Evolutionary conservation across 768 basidiomycete species (phyloP).

Genomic region (Favolaschia claudopus): DNA sequence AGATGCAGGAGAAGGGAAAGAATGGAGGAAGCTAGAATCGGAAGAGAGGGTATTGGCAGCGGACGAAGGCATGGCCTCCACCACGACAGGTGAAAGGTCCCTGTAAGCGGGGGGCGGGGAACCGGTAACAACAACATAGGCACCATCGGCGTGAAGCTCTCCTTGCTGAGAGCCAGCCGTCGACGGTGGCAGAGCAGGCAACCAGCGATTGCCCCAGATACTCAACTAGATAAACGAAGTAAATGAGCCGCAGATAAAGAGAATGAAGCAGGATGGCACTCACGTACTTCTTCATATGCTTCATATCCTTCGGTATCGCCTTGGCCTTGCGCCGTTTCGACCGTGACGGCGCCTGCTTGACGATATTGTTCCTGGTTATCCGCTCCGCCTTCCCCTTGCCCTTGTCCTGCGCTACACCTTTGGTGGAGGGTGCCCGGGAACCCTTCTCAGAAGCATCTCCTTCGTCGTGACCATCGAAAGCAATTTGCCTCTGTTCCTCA

Average conservation of each 20-base stretch:
- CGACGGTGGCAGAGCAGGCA: slow-evolving; percentile 5
- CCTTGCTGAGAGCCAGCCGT: slow-evolving; percentile 16
- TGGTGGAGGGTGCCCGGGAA: too few relatives aligned
- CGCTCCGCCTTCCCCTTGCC: too few relatives aligned
- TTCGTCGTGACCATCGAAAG: background rate
- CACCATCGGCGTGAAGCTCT: slow-evolving; percentile 12
- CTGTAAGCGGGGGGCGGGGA: slow-evolving; percentile 10
- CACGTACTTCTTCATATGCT: slow-evolving; percentile 22
- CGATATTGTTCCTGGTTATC: too few relatives aligned
- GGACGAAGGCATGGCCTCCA: slow-evolving; percentile 1
- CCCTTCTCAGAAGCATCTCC: background rate
- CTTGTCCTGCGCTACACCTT: too few relatives aligned
- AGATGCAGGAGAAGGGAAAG: background rate
- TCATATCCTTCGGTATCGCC: slow-evolving; percentile 20
- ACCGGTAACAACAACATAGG: slow-evolving; percentile 5
- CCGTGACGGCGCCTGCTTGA: slow-evolving; percentile 1
- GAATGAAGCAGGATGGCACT: background rate
- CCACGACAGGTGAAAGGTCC: slow-evolving; percentile 13
- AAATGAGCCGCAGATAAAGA: background rate
- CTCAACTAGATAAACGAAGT: slow-evolving; percentile 11
- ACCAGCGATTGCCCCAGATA: slow-evolving; percentile 21
- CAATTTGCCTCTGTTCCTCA: slow-evolving; percentile 3
- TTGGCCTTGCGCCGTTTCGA: slow-evolving; percentile 22
- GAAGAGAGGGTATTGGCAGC: slow-evolving; percentile 7
- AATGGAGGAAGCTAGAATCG: background rate